Conservation (phyloP, 108 stramenopile genomes). For the Skeletonema costatum region DNA sequence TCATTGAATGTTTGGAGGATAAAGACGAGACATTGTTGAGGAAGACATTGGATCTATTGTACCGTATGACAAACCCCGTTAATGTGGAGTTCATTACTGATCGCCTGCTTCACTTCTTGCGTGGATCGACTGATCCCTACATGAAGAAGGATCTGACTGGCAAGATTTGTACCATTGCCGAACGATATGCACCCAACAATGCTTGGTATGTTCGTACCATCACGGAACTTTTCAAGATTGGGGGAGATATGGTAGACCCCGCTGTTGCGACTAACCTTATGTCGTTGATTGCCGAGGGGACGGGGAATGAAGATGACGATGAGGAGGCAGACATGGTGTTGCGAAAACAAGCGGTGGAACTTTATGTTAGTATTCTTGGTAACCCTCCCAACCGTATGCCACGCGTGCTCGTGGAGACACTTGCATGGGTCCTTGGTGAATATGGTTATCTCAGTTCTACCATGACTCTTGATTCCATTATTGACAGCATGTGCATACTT, state of each 20-base stretch:
- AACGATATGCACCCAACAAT: conserved; percentile 97
- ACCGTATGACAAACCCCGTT: conserved; percentile 98
- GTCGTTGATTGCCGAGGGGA: conserved; percentile 95
- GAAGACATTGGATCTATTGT: conserved; percentile 96
- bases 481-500: conserved; percentile 73
- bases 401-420: conserved; percentile 86
- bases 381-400: conserved; percentile 75
- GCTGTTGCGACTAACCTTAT: conserved; percentile 95
- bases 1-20: conserved; percentile 99
- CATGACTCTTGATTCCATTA: conserved; percentile 67
- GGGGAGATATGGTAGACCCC: conserved; percentile 92
- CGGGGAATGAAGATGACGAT: conserved; percentile 91
- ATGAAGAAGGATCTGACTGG: conserved; percentile 88
- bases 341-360: conserved; percentile 90
- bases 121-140: conserved; percentile 88
- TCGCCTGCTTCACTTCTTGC: conserved; percentile 88
- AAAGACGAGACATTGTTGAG: conserved; percentile 97
- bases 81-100: conserved; percentile 98
- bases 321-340: conserved; percentile 87
- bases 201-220: conserved; percentile 79
- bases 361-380: conserved; percentile 82
- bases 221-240: conserved; percentile 86
- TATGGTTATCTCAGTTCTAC: conserved; percentile 90
- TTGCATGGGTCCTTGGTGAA: conserved; percentile 99
- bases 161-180: conserved; percentile 93